Conservation (phyloP, 2,329 filamentous ascomycete species). For the Scorias spongiosa region DNA sequence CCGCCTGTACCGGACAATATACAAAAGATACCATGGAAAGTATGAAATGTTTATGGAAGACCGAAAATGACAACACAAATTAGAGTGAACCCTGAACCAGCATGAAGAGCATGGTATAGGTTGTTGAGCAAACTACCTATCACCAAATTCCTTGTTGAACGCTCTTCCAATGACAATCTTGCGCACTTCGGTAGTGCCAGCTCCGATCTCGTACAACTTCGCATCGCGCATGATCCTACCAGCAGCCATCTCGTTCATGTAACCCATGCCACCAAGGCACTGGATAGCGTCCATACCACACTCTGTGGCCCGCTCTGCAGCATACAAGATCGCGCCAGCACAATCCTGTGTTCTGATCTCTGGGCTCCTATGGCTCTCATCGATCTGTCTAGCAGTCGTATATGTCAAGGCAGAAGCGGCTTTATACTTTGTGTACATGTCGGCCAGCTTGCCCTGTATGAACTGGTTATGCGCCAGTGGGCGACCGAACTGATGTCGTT, state of each 20-base stretch:
- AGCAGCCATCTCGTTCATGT: constrained; percentile 87
- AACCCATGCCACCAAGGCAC: constrained; percentile 86
- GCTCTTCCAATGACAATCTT: constrained; percentile 86
- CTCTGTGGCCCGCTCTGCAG: constrained; percentile 79
- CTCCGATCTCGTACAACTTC: constrained; percentile 89
- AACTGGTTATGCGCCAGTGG: constrained; percentile 89
- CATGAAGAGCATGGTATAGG: too few species aligned
- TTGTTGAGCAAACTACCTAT: not conserved
- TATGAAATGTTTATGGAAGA: too few species aligned
- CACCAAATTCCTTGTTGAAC: constrained; percentile 71
- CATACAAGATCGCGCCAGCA: constrained; percentile 84
- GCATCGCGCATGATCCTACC: constrained; percentile 67
- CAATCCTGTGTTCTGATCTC: constrained; percentile 76
- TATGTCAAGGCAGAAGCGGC: constrained; percentile 81
- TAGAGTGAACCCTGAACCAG: too few species aligned
- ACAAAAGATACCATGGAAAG: too few species aligned
- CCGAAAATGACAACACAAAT: too few species aligned
- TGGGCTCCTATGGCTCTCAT: constrained; percentile 37
- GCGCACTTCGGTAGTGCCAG: constrained; percentile 85
- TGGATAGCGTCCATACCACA: constrained; percentile 79
- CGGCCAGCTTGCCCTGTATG: constrained; percentile 80
- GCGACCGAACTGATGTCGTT: constrained; percentile 70
- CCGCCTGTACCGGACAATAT: too few species aligned
- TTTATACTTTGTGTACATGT: constrained; percentile 93
- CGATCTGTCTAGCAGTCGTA: constrained; percentile 60